Conservation (phyloP, 163 green algal genomes). For the Chlorella variabilis region DNA sequence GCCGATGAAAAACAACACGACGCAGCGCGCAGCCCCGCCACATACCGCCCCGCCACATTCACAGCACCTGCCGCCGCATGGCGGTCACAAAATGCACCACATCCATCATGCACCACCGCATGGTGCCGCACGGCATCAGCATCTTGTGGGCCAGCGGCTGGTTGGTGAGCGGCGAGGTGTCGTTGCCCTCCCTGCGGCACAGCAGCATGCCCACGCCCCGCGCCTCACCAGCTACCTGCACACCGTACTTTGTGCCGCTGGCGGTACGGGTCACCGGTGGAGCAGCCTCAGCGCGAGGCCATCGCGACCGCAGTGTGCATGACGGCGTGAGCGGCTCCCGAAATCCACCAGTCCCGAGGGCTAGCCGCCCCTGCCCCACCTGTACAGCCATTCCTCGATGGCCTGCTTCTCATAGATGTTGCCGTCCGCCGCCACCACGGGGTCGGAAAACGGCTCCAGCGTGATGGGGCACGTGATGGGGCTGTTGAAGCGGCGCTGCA, state of each 20-base stretch:
- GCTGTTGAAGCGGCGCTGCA: conserved; percentile 7
- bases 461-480: conserved; percentile 19
- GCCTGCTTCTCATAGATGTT: conserved; percentile 63
- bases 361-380: no score
- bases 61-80: conserved; percentile 3
- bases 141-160: conserved; percentile 20
- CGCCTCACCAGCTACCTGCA: no score
- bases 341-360: no score
- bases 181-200: background rate
- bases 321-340: no score
- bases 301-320: no score
- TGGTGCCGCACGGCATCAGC: conserved; percentile 10
- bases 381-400: conserved; percentile 56
- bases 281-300: background rate
- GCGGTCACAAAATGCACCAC: background rate
- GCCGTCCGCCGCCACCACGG: conserved; percentile 11
- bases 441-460: background rate
- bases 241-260: no score
- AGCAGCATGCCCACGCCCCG: no score
- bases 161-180: background rate
- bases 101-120: conserved; percentile 20
- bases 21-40: no score
- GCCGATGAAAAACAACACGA: no score
- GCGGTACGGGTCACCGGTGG: no score
- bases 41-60: no score